Conservation (phyloP, 2,329 filamentous ascomycete genomes). For the Paraphaeosphaeria sporulosa region DNA sequence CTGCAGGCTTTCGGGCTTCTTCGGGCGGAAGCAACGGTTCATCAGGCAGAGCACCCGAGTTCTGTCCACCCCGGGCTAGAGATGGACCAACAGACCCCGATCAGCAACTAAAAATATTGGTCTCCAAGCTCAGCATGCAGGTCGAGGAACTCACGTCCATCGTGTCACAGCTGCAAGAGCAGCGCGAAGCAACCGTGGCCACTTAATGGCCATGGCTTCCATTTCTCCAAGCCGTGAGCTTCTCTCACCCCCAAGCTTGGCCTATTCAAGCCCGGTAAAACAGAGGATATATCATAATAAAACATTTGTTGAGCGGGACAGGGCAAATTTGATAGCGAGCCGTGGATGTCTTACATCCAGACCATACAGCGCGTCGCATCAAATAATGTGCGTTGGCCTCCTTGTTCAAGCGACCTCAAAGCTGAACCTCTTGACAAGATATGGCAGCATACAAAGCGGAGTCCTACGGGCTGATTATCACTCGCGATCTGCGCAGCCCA, state of each 20-base stretch:
- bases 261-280: constrained; percentile 16
- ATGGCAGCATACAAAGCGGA: background rate
- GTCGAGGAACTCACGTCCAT: constrained; percentile 51
- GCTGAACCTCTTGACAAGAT: constrained; percentile 12
- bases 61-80: constrained; percentile 32
- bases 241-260: constrained; percentile 11
- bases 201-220: constrained; percentile 49
- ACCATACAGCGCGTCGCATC: constrained; percentile 24
- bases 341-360: constrained; percentile 34
- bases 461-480: constrained; percentile 1
- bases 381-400: background rate
- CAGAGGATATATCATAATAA: constrained; percentile 18
- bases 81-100: constrained; percentile 36
- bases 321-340: constrained; percentile 20
- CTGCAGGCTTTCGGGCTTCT: constrained; percentile 34
- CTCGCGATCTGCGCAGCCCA: constrained; percentile 24
- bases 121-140: constrained; percentile 49
- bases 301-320: constrained; percentile 11
- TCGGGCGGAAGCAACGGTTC: constrained; percentile 26
- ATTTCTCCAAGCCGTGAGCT: constrained; percentile 26
- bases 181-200: constrained; percentile 40
- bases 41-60: constrained; percentile 24
- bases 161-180: constrained; percentile 48
- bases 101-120: constrained; percentile 45
- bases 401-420: background rate